Conservation (phyloP, 2,329 filamentous ascomycete species). For the Niveomyces coronatus region DNA sequence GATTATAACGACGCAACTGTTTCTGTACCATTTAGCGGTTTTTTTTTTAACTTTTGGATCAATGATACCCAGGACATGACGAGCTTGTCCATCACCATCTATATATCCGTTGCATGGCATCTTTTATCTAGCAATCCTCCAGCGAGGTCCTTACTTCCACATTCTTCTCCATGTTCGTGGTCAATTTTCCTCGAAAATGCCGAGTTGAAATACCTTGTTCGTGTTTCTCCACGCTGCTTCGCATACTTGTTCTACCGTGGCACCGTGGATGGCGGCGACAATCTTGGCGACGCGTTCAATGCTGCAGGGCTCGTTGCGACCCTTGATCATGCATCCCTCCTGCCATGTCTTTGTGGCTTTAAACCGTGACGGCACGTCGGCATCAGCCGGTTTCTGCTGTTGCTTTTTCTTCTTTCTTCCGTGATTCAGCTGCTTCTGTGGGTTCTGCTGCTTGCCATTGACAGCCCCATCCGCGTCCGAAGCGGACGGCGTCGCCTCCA, state of each 20-base stretch:
- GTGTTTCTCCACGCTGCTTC: slow-evolving; percentile 83
- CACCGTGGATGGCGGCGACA: slow-evolving; percentile 74
- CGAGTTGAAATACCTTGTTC: slow-evolving; percentile 65
- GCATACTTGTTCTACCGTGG: slow-evolving; percentile 70
- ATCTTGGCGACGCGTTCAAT: slow-evolving; percentile 84
- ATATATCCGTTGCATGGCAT: neutral
- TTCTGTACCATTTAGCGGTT: neutral
- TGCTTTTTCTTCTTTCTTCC: slow-evolving; percentile 39
- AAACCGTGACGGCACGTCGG: slow-evolving; percentile 60
- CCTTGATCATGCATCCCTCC: slow-evolving; percentile 82
- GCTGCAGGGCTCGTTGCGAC: slow-evolving; percentile 82
- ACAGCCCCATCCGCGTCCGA: slow-evolving; percentile 10
- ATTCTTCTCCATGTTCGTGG: too few species aligned
- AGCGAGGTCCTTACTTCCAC: too few species aligned
- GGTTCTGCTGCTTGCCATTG: slow-evolving; percentile 21
- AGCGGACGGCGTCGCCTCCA: slow-evolving; percentile 1
- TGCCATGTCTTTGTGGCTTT: slow-evolving; percentile 91
- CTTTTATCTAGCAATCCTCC: too few species aligned
- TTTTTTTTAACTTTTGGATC: slow-evolving; percentile 4
- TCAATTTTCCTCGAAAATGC: too few species aligned
- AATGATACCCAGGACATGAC: slow-evolving; percentile 7
- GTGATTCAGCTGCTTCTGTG: slow-evolving; percentile 16
- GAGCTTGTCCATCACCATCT: slow-evolving; percentile 10
- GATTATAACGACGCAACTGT: slow-evolving; percentile 32
- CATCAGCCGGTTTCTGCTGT: slow-evolving; percentile 42